A percentile compares a stretch with the other conserved stretches of the same genome.
These are phyloP conservation scores for Globisporangium takayamanum DNA, from an alignment of 352 stramenopile genomes.

Conservation along the genomic window DNA sequence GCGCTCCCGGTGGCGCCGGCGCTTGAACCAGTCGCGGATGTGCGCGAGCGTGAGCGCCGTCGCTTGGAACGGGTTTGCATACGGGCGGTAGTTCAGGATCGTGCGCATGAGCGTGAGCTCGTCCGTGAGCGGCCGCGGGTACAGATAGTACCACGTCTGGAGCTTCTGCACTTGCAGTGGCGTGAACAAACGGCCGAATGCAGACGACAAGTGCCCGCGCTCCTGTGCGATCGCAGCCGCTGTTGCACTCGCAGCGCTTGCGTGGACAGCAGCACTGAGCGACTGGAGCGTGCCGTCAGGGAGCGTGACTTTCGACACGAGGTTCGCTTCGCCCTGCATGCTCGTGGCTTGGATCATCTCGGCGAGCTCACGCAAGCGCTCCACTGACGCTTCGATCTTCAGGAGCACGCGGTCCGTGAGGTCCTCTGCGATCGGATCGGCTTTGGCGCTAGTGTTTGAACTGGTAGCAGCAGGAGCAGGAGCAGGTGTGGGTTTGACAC, in stretches of 20 bases:
- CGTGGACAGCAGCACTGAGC: constrained; percentile 49
- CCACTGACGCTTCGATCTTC: constrained; percentile 70
- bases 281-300: constrained; percentile 49
- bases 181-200: constrained; percentile 49
- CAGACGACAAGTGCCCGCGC: constrained; percentile 42
- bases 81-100: constrained; percentile 78
- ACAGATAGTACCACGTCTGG: constrained; percentile 81
- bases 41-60: constrained; percentile 57
- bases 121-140: constrained; percentile 66
- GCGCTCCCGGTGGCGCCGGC: constrained; percentile 67
- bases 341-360: constrained; percentile 81
- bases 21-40: constrained; percentile 85
- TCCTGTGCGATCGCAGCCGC: constrained; percentile 71
- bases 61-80: constrained; percentile 57
- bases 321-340: constrained; percentile 77
- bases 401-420: constrained; percentile 71
- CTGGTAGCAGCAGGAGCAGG: background rate
- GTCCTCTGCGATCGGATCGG: constrained; percentile 68
- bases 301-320: constrained; percentile 71
- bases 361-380: constrained; percentile 61
- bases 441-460: background rate
- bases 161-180: constrained; percentile 71
- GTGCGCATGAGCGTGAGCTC: constrained; percentile 81
- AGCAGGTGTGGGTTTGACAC: constrained; percentile 5
- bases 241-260: constrained; percentile 53